Percentiles rank a stretch among this genome's conserved stretches.
Evolutionary conservation across 164 flowering plant genomes (phyloP).

Genomic region (Litsea cubeba): DNA sequence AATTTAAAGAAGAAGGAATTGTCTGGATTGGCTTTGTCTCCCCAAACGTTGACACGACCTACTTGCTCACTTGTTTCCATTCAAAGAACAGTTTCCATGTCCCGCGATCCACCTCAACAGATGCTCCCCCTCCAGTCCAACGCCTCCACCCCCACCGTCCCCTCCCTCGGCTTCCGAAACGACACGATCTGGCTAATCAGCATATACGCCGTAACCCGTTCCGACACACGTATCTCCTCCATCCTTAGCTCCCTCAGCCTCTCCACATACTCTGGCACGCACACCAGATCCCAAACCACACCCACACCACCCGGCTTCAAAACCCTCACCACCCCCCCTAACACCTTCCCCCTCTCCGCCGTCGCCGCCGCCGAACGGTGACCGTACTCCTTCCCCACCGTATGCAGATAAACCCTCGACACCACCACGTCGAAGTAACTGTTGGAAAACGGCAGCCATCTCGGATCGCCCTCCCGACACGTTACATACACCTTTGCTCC

Average conservation of each 20-base stretch:
- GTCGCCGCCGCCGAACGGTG: conserved; percentile 68
- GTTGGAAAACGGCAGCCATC: conserved; percentile 73
- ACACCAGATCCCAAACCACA: conserved; percentile 85
- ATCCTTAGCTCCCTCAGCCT: conserved; percentile 65
- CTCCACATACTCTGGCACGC: conserved; percentile 82
- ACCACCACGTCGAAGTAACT: conserved; percentile 89
- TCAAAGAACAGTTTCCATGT: no score
- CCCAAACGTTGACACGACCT: conserved; percentile 1
- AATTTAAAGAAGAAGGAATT: neutral
- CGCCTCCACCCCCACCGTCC: neutral
- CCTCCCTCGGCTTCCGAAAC: conserved; percentile 64
- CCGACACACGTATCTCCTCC: conserved; percentile 90
- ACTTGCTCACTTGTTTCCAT: neutral
- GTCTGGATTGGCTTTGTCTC: conserved; percentile 55
- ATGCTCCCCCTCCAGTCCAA: conserved; percentile 9
- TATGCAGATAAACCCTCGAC: conserved; percentile 71
- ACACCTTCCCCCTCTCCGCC: conserved; percentile 73
- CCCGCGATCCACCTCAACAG: neutral
- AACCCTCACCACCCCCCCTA: conserved; percentile 82
- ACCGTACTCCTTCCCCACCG: conserved; percentile 85
- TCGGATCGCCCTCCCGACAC: conserved; percentile 77
- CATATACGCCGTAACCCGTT: conserved; percentile 88
- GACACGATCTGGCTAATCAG: conserved; percentile 83
- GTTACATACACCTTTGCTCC: conserved; percentile 87
- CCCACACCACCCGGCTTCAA: conserved; percentile 86